A percentile compares a stretch with the other conserved stretches of the same genome.
Conservation (phyloP, 1,139 yeast species). For the Pichia sp. region DNA sequence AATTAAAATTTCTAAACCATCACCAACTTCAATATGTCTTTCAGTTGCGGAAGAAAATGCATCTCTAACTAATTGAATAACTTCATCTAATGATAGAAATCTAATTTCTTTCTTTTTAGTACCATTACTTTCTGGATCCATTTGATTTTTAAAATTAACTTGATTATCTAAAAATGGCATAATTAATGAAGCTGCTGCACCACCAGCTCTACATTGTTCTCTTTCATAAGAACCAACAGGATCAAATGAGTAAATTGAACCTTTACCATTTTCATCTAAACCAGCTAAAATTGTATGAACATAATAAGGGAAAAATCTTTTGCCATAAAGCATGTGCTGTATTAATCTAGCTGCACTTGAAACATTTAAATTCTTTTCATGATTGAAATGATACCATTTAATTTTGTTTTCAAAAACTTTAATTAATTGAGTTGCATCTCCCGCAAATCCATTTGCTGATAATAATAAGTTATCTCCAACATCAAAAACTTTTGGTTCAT, state of each 20-base stretch:
- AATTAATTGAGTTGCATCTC: conserved; percentile 85
- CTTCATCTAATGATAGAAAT: conserved; percentile 75
- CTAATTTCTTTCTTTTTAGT: conserved; percentile 53
- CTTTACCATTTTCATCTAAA: conserved; percentile 87
- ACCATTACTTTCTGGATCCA: conserved; percentile 70
- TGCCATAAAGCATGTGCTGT: conserved; percentile 85
- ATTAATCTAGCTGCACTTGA: conserved; percentile 83
- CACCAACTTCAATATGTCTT: conserved; percentile 98
- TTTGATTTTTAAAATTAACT: conserved; percentile 89
- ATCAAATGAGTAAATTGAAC: conserved; percentile 92
- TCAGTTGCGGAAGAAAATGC: conserved; percentile 96
- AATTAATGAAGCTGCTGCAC: conserved; percentile 91
- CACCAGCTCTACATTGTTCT: conserved; percentile 96
- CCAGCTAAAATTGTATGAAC: conserved; percentile 95
- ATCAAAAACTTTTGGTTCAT: conserved; percentile 83
- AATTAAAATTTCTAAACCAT: conserved; percentile 82
- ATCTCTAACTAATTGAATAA: conserved; percentile 78
- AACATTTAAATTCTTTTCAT: conserved; percentile 57
- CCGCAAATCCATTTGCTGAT: conserved; percentile 95
- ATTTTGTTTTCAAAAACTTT: conserved; percentile 69
- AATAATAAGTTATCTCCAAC: conserved; percentile 84
- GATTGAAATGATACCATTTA: conserved; percentile 92
- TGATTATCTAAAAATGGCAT: conserved; percentile 98
- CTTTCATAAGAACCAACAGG: conserved; percentile 98
- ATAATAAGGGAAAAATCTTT: conserved; percentile 94